These are phyloP conservation scores for Plectosphaerella cucumerina DNA, from an alignment of 2,329 filamentous ascomycete species.

Conservation along the genomic window DNA sequence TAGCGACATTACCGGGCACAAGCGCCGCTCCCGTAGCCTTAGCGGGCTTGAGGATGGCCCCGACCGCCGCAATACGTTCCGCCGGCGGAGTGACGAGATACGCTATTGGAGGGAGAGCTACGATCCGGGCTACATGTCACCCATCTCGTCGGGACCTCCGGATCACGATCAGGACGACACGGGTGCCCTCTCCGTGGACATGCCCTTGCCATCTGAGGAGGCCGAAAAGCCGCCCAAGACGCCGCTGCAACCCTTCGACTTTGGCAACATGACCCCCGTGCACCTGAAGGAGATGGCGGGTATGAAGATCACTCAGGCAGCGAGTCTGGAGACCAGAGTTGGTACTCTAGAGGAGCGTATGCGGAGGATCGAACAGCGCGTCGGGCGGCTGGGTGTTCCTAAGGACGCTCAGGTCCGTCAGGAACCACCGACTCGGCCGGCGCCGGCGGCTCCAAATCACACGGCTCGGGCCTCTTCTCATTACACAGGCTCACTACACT, in stretches of 20 bases:
- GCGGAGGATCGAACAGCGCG: conserved; percentile 43
- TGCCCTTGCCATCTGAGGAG: conserved; percentile 22
- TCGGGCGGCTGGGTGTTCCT: neutral
- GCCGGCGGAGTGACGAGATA: conserved; percentile 60
- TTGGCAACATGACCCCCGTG: conserved; percentile 36
- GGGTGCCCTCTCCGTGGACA: conserved; percentile 22
- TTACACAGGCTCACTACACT: conserved; percentile 32
- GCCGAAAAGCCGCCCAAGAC: conserved; percentile 28
- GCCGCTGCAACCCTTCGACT: conserved; percentile 50
- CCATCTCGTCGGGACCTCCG: conserved; percentile 42
- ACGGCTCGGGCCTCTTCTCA: conserved; percentile 16
- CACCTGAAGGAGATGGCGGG: conserved; percentile 42
- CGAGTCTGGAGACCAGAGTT: conserved; percentile 50
- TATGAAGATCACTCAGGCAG: conserved; percentile 55
- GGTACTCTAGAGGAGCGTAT: conserved; percentile 47
- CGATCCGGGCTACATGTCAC: conserved; percentile 45
- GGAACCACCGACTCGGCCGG: conserved; percentile 18
- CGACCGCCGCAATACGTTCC: conserved; percentile 25
- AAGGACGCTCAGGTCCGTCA: neutral
- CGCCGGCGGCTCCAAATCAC: conserved; percentile 10
- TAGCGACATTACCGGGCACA: conserved; percentile 43
- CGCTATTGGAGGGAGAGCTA: conserved; percentile 61
- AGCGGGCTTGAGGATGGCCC: conserved; percentile 41
- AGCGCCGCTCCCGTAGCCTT: conserved; percentile 56
- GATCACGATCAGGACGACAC: conserved; percentile 29